These are phyloP conservation scores for Coemansia sp. DNA, from an alignment of 192 early-diverging fungal genomes.

Conservation along the genomic window DNA sequence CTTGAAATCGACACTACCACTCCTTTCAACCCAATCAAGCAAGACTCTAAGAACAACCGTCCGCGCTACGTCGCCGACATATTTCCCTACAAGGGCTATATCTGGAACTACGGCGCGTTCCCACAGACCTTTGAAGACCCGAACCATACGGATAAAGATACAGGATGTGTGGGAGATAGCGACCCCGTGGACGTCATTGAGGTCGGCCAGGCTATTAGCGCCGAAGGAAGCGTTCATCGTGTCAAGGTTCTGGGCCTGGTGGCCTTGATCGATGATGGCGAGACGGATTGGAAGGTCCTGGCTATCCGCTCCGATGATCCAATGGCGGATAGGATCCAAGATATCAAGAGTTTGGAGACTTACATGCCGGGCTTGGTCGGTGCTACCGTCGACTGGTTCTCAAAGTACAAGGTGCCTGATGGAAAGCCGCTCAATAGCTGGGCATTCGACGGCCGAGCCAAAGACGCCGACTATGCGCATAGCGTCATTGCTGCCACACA, in stretches of 20 bases:
- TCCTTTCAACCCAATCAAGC: slow-evolving; percentile 96
- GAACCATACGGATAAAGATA: slow-evolving; percentile 83
- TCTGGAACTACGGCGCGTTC: slow-evolving; percentile 99
- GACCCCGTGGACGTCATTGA: slow-evolving; percentile 98
- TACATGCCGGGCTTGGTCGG: slow-evolving; percentile 94
- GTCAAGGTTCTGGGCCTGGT: slow-evolving; percentile 98
- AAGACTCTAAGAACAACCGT: slow-evolving; percentile 99
- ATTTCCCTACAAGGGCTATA: slow-evolving; percentile 99
- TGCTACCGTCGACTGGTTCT: slow-evolving; percentile 99
- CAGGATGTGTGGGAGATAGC: slow-evolving; percentile 94
- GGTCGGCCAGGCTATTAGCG: slow-evolving; percentile 93
- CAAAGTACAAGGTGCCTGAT: slow-evolving; percentile 99
- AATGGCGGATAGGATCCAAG: slow-evolving; percentile 93
- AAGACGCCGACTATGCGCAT: slow-evolving; percentile 88
- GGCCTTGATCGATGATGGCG: slow-evolving; percentile 98
- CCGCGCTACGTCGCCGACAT: slow-evolving; percentile 96
- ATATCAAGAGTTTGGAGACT: slow-evolving; percentile 97
- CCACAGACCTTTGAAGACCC: slow-evolving; percentile 99
- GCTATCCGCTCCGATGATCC: slow-evolving; percentile 98
- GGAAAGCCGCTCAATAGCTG: slow-evolving; percentile 99
- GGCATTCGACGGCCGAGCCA: slow-evolving; percentile 91
- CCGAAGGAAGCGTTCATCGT: slow-evolving; percentile 95
- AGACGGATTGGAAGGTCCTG: slow-evolving; percentile 99
- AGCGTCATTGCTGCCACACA: slow-evolving; percentile 85
- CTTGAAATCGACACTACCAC: slow-evolving; percentile 94